Conservation (phyloP, 169 alveolate species). For the Plasmodium sp. region DNA sequence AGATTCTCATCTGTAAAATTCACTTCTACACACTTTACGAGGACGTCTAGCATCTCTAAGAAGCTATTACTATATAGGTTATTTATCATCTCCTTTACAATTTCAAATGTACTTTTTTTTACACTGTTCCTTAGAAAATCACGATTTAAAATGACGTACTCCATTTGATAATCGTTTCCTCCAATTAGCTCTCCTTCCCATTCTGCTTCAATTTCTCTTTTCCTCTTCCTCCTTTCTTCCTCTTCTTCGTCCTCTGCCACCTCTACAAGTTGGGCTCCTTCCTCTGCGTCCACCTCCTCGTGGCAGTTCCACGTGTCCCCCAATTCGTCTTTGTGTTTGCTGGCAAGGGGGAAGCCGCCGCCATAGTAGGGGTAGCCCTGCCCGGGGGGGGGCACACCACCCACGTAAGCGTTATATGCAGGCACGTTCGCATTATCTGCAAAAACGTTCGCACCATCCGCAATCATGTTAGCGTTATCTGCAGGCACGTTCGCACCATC, state of each 20-base stretch:
- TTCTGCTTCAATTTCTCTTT: neutral
- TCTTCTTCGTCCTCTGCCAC: neutral
- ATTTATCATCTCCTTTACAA: slow-evolving; percentile 4
- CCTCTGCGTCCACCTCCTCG: neutral
- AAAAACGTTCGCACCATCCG: neutral
- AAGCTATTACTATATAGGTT: slow-evolving; percentile 2
- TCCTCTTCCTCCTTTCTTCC: neutral
- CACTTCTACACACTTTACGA: slow-evolving; percentile 54
- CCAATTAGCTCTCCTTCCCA: neutral
- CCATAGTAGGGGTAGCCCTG: neutral
- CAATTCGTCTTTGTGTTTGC: neutral
- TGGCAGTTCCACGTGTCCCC: neutral
- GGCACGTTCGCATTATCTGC: too few species aligned
- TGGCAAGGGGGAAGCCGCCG: neutral
- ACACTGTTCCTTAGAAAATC: neutral
- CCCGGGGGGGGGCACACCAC: neutral
- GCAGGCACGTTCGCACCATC: neutral
- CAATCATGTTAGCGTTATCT: too few species aligned
- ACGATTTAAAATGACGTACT: neutral
- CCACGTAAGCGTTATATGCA: too few species aligned
- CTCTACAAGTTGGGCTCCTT: neutral
- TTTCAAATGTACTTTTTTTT: slow-evolving; percentile 7
- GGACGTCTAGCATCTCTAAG: slow-evolving; percentile 35
- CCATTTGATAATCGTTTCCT: neutral
- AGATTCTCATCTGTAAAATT: slow-evolving; percentile 31